Base-by-base conservation (phyloP, 2,329 filamentous ascomycete species). In the Metarhizium album region DNA sequence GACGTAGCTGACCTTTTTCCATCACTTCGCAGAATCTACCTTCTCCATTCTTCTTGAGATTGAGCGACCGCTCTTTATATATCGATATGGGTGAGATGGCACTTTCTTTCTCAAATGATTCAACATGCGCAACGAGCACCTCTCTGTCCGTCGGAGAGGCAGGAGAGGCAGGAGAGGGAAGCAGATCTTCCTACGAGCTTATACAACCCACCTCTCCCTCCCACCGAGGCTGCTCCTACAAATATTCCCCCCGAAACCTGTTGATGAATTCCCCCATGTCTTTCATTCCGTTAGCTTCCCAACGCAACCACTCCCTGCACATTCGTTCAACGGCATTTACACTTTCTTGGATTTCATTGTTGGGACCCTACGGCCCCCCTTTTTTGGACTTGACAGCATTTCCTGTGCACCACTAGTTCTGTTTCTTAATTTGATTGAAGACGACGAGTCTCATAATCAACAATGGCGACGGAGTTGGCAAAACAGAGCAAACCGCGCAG, bases 401-500 rank as follows among this genome's bases (percentile, higher is more conserved):
- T 53, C 55, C 56, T 54, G 54, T 52, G 50, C 51, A 60, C 52
- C 56, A 54, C 50, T 51, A 55, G 53, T 46, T 45, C 46, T 40
- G 31, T 38, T 42, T 42, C 24, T 29, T 11, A 27, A 43, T 11
- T 43, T 43, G 20, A 35, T 48, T n/a, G 22, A 46, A 52, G 8
- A 42, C 31, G 42, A 35, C 31, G 9, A 29, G 27, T 27, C n/a
- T 4, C 27, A 14, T 29, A 22, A 33, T 50, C 47, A 24, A 62
- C 52, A 59, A 72, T 73, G 70, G 57, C 66, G 18, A 60, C 72
- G 58, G 69, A 73, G 54, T 61, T 74, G 60, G 66, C 69, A 40
- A 62, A 70, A 27, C 68, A 75, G 51, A 66, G 65, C 56, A 74
- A 68, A 57, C 60, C 66, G 52, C 74, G 74, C 52, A 68, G 74